phyloP scores from a whole-genome alignment of 164 flowering plant genomes.

The Aristolochia californica region DNA sequence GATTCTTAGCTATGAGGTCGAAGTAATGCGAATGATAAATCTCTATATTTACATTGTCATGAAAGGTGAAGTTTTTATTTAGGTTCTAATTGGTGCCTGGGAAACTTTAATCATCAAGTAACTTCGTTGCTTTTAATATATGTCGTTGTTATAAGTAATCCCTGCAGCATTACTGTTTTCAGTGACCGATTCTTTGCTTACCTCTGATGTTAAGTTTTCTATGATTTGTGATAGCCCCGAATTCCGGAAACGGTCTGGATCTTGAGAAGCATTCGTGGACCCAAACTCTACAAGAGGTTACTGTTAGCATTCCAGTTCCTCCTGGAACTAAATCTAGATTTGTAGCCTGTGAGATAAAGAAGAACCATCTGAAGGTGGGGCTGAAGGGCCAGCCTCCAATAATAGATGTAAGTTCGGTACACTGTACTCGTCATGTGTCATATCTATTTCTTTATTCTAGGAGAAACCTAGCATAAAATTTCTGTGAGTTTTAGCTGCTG shows the following conservation, averaged over 20 bases:
- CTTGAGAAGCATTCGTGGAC: slow-evolving; percentile 87
- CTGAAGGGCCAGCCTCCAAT: slow-evolving; percentile 87
- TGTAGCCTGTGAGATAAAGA: slow-evolving; percentile 73
- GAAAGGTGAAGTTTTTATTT: no score
- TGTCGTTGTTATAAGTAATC: background rate
- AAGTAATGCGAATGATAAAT: no score
- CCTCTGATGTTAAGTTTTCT: background rate
- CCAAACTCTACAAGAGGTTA: slow-evolving; percentile 75
- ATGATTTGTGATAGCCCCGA: slow-evolving; percentile 43
- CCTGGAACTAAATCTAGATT: slow-evolving; percentile 75
- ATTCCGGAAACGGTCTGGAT: slow-evolving; percentile 82
- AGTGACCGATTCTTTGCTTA: background rate
- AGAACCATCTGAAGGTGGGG: slow-evolving; percentile 72
- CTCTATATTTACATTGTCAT: no score
- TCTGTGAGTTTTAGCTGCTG: no score
- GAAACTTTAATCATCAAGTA: no score
- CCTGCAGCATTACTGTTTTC: background rate
- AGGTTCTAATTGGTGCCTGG: no score
- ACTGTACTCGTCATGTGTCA: no score
- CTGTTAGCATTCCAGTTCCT: slow-evolving; percentile 61
- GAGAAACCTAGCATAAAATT: no score
- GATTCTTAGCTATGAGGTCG: no score
- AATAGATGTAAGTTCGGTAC: slow-evolving; percentile 52
- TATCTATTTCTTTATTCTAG: no score
- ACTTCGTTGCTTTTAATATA: no score